These are phyloP conservation scores for Alternaria tenuissima DNA, from an alignment of 2,329 filamentous ascomycete genomes.

Conservation along the genomic window DNA sequence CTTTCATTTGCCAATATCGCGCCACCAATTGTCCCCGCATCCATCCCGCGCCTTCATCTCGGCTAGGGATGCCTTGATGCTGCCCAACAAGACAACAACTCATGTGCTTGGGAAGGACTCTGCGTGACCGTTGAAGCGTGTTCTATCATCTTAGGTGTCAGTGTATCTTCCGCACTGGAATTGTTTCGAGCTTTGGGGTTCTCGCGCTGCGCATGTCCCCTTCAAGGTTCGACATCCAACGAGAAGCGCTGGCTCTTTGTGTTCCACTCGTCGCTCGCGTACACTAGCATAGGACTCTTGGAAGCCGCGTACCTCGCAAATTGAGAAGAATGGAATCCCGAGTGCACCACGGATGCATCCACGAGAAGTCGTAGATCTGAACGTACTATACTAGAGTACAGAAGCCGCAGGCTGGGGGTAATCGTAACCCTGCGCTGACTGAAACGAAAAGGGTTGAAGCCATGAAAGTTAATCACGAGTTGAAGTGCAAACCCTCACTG, in stretches of 20 bases:
- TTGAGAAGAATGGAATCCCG: not conserved
- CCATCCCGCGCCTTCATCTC: conserved; percentile 10
- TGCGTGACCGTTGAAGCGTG: not conserved
- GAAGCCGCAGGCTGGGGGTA: not conserved
- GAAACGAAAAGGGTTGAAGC: not conserved
- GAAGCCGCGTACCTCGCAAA: too few relatives aligned
- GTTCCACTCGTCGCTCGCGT: not conserved
- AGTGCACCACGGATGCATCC: not conserved
- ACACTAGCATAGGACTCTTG: too few relatives aligned
- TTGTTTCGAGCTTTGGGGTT: not conserved
- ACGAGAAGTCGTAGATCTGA: not conserved
- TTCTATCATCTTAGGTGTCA: not conserved
- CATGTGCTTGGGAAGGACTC: not conserved
- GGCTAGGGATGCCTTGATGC: conserved; percentile 4
- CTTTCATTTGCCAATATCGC: not conserved
- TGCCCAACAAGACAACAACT: conserved; percentile 3
- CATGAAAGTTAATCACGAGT: not conserved
- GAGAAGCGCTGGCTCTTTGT: not conserved
- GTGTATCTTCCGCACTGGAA: not conserved
- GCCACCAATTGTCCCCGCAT: conserved; percentile 1
- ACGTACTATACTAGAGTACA: not conserved
- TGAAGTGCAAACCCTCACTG: not conserved
- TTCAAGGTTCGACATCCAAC: not conserved
- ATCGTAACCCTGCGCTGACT: not conserved
- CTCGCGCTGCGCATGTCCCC: not conserved